These are phyloP conservation scores for Avena sativa DNA, from an alignment of 176 grass and related monocot genomes.

Conservation along the genomic window DNA sequence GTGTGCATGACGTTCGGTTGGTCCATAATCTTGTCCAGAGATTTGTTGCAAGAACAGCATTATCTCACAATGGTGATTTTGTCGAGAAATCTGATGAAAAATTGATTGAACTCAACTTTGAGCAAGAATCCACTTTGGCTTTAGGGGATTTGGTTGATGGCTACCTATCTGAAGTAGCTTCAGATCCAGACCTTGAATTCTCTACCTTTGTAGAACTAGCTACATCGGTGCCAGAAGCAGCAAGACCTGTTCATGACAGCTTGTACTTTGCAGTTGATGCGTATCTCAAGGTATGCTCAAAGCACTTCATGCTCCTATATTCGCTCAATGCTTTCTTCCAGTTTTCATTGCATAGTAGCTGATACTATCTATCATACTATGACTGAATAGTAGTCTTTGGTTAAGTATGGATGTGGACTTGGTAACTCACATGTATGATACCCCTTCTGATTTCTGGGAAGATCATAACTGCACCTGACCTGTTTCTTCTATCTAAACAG, in stretches of 20 bases:
- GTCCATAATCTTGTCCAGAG: constrained; percentile 81
- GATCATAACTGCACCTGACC: constrained; percentile 17
- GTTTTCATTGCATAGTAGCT: not conserved
- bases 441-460: not conserved
- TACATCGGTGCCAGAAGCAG: constrained; percentile 70
- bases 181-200: constrained; percentile 76
- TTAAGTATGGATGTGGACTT: not conserved
- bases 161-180: constrained; percentile 82
- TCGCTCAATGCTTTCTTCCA: constrained; percentile 6
- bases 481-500: constrained; percentile 55
- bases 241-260: constrained; percentile 76
- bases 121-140: constrained; percentile 69
- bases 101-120: constrained; percentile 74
- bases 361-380: not conserved
- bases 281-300: constrained; percentile 86
- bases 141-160: constrained; percentile 85
- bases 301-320: constrained; percentile 26
- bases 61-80: constrained; percentile 52
- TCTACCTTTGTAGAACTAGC: constrained; percentile 78
- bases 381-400: constrained; percentile 6
- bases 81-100: constrained; percentile 69
- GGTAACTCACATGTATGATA: not conserved
- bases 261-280: constrained; percentile 89
- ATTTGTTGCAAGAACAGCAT: constrained; percentile 65
- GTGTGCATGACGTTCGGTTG: constrained; percentile 66